Conservation (phyloP, 129 eudicot genomes). For the Gnaphalium uliginosum region DNA sequence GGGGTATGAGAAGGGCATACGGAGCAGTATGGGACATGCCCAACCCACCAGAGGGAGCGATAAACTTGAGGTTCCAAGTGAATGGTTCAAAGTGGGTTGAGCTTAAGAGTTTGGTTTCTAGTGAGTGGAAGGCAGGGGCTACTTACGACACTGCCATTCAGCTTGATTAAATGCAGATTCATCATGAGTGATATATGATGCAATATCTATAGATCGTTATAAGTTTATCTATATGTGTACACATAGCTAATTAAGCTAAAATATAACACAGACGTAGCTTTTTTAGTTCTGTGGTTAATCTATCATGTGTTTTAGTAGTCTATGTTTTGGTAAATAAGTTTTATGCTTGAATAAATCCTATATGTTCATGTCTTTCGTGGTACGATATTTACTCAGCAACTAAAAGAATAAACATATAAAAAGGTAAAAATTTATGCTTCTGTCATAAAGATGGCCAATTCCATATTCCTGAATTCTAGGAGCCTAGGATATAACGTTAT, state of each 20-base stretch:
- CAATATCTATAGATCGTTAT: constrained; percentile 9
- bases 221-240: background rate
- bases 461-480: constrained; percentile 3
- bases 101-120: constrained; percentile 40
- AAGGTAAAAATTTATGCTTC: background rate
- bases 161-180: constrained; percentile 36
- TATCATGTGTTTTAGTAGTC: no score
- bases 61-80: constrained; percentile 54
- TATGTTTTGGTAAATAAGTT: background rate
- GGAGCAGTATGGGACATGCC: constrained; percentile 79
- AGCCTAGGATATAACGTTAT: background rate
- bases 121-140: constrained; percentile 62
- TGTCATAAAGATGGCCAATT: background rate
- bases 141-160: constrained; percentile 59
- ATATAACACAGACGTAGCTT: constrained; percentile 16
- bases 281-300: constrained; percentile 22
- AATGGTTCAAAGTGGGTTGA: constrained; percentile 61
- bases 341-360: constrained; percentile 21
- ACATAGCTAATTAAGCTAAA: constrained; percentile 22
- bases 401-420: background rate
- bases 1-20: constrained; percentile 63
- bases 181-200: constrained; percentile 6
- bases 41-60: constrained; percentile 63
- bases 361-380: background rate
- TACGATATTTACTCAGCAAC: background rate